Evolutionary conservation across 441 rosid genomes (phyloP).

Genomic region (Hypseocharis bilobata): DNA sequence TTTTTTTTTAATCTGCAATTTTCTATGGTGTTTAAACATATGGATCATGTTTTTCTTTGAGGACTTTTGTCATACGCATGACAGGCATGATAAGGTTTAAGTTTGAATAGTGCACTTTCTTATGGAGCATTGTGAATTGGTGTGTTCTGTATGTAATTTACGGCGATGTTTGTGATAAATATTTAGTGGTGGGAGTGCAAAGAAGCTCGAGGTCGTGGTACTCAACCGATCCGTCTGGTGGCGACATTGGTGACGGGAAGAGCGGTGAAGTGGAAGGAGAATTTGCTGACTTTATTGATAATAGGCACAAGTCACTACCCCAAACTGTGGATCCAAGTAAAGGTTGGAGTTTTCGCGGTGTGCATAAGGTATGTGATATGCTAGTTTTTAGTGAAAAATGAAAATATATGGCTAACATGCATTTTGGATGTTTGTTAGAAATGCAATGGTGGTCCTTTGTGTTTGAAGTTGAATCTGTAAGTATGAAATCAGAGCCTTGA

Average conservation of each 20-base stretch:
- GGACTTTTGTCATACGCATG: background rate
- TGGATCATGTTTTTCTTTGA: background rate
- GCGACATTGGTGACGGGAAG: slow-evolving; percentile 24
- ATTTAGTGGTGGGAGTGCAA: slow-evolving; percentile 34
- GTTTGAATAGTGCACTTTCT: background rate
- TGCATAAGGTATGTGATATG: slow-evolving; percentile 55
- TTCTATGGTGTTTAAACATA: background rate
- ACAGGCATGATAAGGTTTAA: background rate
- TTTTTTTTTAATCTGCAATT: background rate
- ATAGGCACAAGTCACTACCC: slow-evolving; percentile 45
- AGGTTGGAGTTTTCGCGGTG: slow-evolving; percentile 91
- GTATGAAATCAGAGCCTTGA: background rate
- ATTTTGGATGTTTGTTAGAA: background rate
- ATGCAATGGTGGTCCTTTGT: background rate
- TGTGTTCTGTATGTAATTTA: background rate
- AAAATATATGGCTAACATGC: background rate
- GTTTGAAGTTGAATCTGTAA: background rate
- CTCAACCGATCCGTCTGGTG: slow-evolving; percentile 33
- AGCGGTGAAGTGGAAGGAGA: slow-evolving; percentile 30
- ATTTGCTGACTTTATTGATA: slow-evolving; percentile 31
- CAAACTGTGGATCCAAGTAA: slow-evolving; percentile 79
- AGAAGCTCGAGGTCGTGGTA: slow-evolving; percentile 40
- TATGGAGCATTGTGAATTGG: background rate
- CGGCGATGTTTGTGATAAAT: slow-evolving; percentile 8
- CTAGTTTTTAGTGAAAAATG: no score